Base-by-base conservation (phyloP, 2,329 filamentous ascomycete genomes). In the Chaetomium globosum region DNA sequence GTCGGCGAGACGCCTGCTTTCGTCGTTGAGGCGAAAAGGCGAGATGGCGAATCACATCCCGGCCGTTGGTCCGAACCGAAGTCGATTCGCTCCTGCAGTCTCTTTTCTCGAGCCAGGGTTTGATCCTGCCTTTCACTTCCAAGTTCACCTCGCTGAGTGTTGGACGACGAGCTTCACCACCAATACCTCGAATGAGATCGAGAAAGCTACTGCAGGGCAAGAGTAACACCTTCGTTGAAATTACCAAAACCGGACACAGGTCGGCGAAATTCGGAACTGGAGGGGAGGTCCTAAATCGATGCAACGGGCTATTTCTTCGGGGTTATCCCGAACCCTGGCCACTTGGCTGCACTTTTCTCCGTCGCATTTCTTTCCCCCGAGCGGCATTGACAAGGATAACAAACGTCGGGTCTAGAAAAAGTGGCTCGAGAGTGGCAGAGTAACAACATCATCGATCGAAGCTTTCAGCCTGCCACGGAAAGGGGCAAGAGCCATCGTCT, bases 21-120 rank as follows among this genome's bases (percentile, higher is more conserved):
- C 59, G 53, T 58, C 53, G 36, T 61, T 55, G 53, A 46, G 43
- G 62, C 67, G 62, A 65, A 65, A 61, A 21, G 52, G 67, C 67
- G 67, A 67, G 49, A 52, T 10, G 46, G 64, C 68, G 64, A 69
- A 69, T 68, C 66, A 65, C 23, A 59, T 4, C 16, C 23, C 59
- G 58, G 64, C 68, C 68, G 59, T 65, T 69, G 31, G 68, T 49
- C 68, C 68, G 68, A 65, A 55, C 63, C 64, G 31, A 55, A 57
- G 21, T n/a, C 26, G 21, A 36, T 43, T n/a, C 59, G 12, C 51
- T 19, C 39, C 39, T 58, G 54, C 36, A 23, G 54, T 36, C 31
- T 62, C 30, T 53, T 53, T 53, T 52, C 16, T 55, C 49, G 54
- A 61, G 5, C 63, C 58, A 53, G 53, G 30, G 23, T 52, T 52